phyloP scores from a whole-genome alignment of 2,329 filamentous ascomycete species.

The Scortechinia acanthostroma region DNA sequence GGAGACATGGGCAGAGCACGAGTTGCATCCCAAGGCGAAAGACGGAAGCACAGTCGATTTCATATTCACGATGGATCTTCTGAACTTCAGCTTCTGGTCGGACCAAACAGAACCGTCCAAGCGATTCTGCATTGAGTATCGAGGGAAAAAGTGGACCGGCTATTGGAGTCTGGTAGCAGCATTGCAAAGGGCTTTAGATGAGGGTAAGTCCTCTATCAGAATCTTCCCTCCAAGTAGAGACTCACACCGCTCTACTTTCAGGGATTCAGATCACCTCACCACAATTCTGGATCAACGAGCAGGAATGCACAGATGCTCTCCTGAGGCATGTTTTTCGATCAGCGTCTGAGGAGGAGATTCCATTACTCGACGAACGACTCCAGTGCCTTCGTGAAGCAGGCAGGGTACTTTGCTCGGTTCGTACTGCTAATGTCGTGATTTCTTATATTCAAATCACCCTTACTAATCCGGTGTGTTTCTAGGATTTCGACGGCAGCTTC shows the following conservation, averaged over 20 bases:
- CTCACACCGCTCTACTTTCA: too few relatives aligned
- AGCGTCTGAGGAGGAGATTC: slow-evolving; percentile 59
- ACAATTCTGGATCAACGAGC: slow-evolving; percentile 55
- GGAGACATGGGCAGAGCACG: slow-evolving; percentile 61
- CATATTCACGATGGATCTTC: slow-evolving; percentile 68
- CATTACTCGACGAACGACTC: slow-evolving; percentile 53
- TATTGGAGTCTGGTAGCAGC: slow-evolving; percentile 68
- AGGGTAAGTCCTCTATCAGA: slow-evolving; percentile 33
- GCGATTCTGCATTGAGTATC: slow-evolving; percentile 59
- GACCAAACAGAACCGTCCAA: slow-evolving; percentile 35
- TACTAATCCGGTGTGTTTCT: slow-evolving; percentile 6
- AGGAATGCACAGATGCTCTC: slow-evolving; percentile 48
- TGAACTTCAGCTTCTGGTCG: slow-evolving; percentile 74
- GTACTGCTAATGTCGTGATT: too few relatives aligned
- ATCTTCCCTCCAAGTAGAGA: not conserved
- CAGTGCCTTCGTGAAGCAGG: slow-evolving; percentile 58
- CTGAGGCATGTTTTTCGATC: slow-evolving; percentile 59
- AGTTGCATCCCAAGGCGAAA: slow-evolving; percentile 59
- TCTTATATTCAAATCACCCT: too few relatives aligned
- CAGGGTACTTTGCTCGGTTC: slow-evolving; percentile 48
- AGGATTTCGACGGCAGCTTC: slow-evolving; percentile 55
- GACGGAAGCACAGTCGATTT: slow-evolving; percentile 61
- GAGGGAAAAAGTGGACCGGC: slow-evolving; percentile 58
- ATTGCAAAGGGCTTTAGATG: slow-evolving; percentile 60
- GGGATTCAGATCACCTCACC: slow-evolving; percentile 63